Base-by-base conservation (phyloP, 345 rosid genomes). In the Syzygium oleosum region DNA sequence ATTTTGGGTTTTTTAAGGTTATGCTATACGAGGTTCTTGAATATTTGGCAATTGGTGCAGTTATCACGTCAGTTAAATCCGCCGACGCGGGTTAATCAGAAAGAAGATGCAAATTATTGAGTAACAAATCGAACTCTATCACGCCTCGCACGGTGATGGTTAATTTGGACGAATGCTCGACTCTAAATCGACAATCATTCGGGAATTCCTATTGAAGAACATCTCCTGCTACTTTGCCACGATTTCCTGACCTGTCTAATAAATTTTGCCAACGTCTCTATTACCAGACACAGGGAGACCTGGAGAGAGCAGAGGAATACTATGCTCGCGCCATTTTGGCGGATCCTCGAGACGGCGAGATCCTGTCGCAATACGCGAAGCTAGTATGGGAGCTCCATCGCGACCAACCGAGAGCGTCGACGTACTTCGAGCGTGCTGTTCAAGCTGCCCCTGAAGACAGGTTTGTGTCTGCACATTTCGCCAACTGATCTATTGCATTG, bases 341-440 rank as follows among this genome's bases (percentile, higher is more conserved):
- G 52, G 95, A 94, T 88, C 96, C 97, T 5, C 51, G 61, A 53
- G 96, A 95, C 6, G 96, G 96, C 2, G 94, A 92, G 65, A 90
- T 91, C 49, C 90, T 94, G 19, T 90, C 94, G 31, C 94, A 92
- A 23, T 94, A 94, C 55, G 94, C 94, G 2, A 90, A 89, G 86
- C 78, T 93, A 27, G 86, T 91, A 2, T 94, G 95, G 97, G 91
- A 92, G 83, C 88, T 92, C 34, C 92, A 91, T 52, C 90, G 31
- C 3, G 95, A 94, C 43, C 85, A 90, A 54, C 91, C 87, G 10
- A 92, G 91, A 89, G 94, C 94, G 46, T 89, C 87, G 6, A 79
- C 73, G 86, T 95, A 93, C 91, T 91, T 91, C 14, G 92, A 95
- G 87, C 87, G 91, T 34, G 93, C 95, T 13, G 90, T 90, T 65